phyloP scores from a whole-genome alignment of 192 early-diverging fungal genomes.

The Spizellomyces sp. region DNA sequence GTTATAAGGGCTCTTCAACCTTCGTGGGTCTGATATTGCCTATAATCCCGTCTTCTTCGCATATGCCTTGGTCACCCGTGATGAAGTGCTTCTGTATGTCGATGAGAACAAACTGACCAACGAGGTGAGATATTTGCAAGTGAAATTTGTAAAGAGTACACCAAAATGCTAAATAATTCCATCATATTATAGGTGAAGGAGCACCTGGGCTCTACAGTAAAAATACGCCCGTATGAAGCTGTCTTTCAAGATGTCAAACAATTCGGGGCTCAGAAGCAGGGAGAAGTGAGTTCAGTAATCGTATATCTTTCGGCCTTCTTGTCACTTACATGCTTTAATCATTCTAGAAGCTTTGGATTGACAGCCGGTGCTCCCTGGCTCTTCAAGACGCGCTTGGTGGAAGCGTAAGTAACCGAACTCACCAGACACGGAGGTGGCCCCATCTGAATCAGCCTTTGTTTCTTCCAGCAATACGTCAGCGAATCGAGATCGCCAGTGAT shows the following conservation, averaged over 20 bases:
- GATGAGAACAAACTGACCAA: constrained; percentile 70
- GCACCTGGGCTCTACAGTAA: constrained; percentile 64
- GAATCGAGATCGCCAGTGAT: constrained; percentile 71
- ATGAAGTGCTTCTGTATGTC: constrained; percentile 74
- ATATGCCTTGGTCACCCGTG: constrained; percentile 80
- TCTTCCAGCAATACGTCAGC: constrained; percentile 47
- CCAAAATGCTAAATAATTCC: too few species aligned
- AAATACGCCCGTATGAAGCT: constrained; percentile 70
- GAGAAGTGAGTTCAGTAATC: neutral
- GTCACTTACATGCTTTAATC: too few species aligned
- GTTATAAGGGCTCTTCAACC: constrained; percentile 83
- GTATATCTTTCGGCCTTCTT: too few species aligned
- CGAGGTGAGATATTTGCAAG: constrained; percentile 39
- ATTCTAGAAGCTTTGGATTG: constrained; percentile 61
- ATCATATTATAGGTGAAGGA: constrained; percentile 26
- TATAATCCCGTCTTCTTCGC: constrained; percentile 98
- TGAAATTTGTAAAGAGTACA: too few species aligned
- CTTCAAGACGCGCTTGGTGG: constrained; percentile 75
- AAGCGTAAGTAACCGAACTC: neutral
- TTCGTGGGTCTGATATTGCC: constrained; percentile 92
- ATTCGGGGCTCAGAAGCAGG: neutral
- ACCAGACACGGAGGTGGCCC: too few species aligned
- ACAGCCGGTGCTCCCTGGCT: constrained; percentile 70
- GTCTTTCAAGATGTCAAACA: constrained; percentile 74
- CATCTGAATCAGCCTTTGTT: neutral